Base-by-base conservation (phyloP, 805 yeast species). In the Suhomyces sp. region DNA sequence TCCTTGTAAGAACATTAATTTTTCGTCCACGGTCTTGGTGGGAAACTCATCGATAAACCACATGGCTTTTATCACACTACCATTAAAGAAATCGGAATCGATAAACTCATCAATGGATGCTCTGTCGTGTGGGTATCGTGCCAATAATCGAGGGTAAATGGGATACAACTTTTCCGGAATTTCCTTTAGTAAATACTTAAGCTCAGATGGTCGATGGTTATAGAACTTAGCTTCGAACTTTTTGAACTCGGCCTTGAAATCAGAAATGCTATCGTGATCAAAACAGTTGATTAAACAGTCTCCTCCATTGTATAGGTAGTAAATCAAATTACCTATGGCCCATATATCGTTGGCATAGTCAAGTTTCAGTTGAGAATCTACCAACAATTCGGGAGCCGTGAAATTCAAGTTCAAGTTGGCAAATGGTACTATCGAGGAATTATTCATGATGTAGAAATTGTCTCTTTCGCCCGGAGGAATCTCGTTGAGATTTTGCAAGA, bases 21-120 rank as follows among this genome's bases (percentile, higher is more conserved):
- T 86, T 52, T 93, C 97, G 15, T 77, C 78, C 6, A 75, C 72
- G 2, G 85, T 71, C 58, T 87, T 86, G 0, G 96, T 87, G 8
- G 91, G 82, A 55, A 89, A 84, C 51, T 88, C 94, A 62, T 93
- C 97, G 44, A 93, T 67, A 59, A 87, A 85, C 65, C 86, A 83
- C 73, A 93, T 77, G 2, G 96, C 85, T 61, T 87, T 86, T 48
- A 93, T 83, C 47, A 91, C 72, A 48, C 93, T 89, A 56, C 90
- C 92, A 68, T 89, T 87, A 68, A 92, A 93, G 59, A 82, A 88
- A 35, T 79, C 82, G 8, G 90, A 82, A 9, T 82, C 80, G n/a
- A 87, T 78, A 54, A 94, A 80, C 46, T 83, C 86, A 58, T 84
- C 81, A 45, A 92, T 75, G 45, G 84, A 64, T 52, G 81, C 63